Percentiles rank a stretch among this genome's conserved stretches.
Conservation (phyloP, 805 yeast species). For the Clavispora asparagi region DNA sequence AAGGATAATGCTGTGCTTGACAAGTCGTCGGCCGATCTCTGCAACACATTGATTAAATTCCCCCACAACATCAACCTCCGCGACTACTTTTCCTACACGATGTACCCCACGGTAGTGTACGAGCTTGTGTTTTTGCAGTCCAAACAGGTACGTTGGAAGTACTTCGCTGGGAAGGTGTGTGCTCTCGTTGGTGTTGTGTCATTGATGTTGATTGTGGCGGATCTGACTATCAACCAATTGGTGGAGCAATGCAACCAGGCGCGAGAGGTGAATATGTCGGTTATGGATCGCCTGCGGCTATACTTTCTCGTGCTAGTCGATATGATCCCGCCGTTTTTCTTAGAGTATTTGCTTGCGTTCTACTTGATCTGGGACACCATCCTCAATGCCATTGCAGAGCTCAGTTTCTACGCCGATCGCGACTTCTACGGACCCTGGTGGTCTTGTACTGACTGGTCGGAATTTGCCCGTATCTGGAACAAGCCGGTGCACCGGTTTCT, state of each 20-base stretch:
- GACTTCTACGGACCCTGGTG: slow-evolving; percentile 97
- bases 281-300: slow-evolving; percentile 35
- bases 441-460: slow-evolving; percentile 92
- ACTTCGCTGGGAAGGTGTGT: slow-evolving; percentile 59
- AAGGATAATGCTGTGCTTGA: slow-evolving; percentile 10
- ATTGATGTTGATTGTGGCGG: slow-evolving; percentile 77
- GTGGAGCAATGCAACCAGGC: slow-evolving; percentile 56
- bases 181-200: slow-evolving; percentile 87
- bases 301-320: slow-evolving; percentile 65
- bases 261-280: slow-evolving; percentile 38
- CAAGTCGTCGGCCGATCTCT: slow-evolving; percentile 5
- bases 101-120: slow-evolving; percentile 87
- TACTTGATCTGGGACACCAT: slow-evolving; percentile 95
- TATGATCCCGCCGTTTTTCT: slow-evolving; percentile 72
- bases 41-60: slow-evolving; percentile 36
- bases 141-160: slow-evolving; percentile 58
- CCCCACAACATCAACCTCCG: slow-evolving; percentile 64
- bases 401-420: slow-evolving; percentile 82
- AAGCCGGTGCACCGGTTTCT: slow-evolving; percentile 87
- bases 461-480: slow-evolving; percentile 92
- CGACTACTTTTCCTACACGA: slow-evolving; percentile 72
- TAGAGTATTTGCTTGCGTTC: slow-evolving; percentile 72
- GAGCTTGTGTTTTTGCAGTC: slow-evolving; percentile 82
- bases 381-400: slow-evolving; percentile 82
- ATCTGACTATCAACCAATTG: slow-evolving; percentile 67